Evolutionary conservation across 352 stramenopile genomes (phyloP).

Genomic region (Globisporangium uncinulatum): DNA sequence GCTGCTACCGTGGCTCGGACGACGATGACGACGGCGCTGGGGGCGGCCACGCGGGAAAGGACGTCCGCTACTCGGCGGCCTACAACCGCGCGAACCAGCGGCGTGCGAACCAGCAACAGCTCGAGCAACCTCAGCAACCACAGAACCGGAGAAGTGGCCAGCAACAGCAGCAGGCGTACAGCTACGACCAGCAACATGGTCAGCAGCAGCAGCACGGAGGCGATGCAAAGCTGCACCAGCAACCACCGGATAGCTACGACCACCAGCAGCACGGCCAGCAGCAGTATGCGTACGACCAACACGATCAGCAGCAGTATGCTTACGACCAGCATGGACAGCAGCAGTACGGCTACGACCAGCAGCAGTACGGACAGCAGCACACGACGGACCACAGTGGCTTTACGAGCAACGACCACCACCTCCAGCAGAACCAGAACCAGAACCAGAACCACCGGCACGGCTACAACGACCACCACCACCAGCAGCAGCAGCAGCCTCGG

Average conservation of each 20-base stretch:
- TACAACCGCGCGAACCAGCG: conserved; percentile 6
- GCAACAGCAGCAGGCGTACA: conserved; percentile 8
- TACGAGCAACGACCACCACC: not conserved
- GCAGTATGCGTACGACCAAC: conserved; percentile 11
- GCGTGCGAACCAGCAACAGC: not conserved
- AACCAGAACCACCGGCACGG: conserved; percentile 6
- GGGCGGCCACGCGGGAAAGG: not conserved
- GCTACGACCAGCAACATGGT: conserved; percentile 3
- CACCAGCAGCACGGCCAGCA: conserved; percentile 18
- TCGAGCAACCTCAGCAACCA: conserved; percentile 28
- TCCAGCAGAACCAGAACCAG: not conserved
- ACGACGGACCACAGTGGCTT: conserved; percentile 4
- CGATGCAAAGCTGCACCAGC: conserved; percentile 9
- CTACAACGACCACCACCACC: conserved; percentile 1
- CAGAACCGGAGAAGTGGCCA: conserved; percentile 16
- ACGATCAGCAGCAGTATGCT: not conserved
- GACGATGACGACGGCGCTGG: conserved; percentile 13
- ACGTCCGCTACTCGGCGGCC: conserved; percentile 1
- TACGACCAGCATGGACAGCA: conserved; percentile 3
- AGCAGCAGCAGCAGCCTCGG: conserved; percentile 7
- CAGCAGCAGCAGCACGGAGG: conserved; percentile 15
- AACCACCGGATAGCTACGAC: conserved; percentile 11
- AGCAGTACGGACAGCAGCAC: conserved; percentile 10
- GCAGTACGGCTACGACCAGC: conserved; percentile 1
- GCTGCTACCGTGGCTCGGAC: conserved; percentile 22